Conservation (phyloP, 495 filamentous ascomycete species). For the Xeromyces bisporus region DNA sequence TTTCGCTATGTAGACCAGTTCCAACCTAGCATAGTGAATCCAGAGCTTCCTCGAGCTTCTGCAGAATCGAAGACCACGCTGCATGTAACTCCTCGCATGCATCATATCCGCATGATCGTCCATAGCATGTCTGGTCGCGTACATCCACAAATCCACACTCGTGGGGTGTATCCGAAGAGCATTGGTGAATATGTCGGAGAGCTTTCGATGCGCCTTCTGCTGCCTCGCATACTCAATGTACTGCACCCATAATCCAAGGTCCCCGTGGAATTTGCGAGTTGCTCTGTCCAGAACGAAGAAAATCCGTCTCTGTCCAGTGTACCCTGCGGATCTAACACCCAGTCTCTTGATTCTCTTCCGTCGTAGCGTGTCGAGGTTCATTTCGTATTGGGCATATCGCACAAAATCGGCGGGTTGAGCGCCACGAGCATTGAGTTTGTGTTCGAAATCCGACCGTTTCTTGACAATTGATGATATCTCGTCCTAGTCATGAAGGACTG, state of each 20-base stretch:
- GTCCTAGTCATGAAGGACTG: constrained; percentile 30
- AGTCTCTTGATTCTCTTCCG: constrained; percentile 67
- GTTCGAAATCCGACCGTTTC: constrained; percentile 86
- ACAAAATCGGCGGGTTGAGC: constrained; percentile 60
- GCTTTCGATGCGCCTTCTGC: constrained; percentile 63
- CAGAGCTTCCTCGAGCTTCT: constrained; percentile 52
- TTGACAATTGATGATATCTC: constrained; percentile 76
- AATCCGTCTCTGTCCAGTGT: constrained; percentile 61
- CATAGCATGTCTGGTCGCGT: constrained; percentile 60
- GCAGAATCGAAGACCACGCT: constrained; percentile 76
- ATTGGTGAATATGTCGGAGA: constrained; percentile 56
- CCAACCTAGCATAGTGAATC: constrained; percentile 80
- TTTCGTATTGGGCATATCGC: constrained; percentile 79
- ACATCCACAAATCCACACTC: constrained; percentile 71
- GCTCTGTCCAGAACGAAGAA: constrained; percentile 80
- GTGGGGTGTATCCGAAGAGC: constrained; percentile 72
- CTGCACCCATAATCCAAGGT: constrained; percentile 73
- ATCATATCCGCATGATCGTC: constrained; percentile 72
- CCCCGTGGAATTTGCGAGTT: constrained; percentile 70
- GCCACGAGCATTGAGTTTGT: constrained; percentile 68
- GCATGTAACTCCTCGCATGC: constrained; percentile 71
- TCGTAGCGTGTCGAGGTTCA: constrained; percentile 68
- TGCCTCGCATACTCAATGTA: constrained; percentile 69
- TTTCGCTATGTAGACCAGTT: constrained; percentile 79
- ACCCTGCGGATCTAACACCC: constrained; percentile 43